Conservation (phyloP, 1,284 basidiomycete genomes). For the Vanrija pseudolonga region DNA sequence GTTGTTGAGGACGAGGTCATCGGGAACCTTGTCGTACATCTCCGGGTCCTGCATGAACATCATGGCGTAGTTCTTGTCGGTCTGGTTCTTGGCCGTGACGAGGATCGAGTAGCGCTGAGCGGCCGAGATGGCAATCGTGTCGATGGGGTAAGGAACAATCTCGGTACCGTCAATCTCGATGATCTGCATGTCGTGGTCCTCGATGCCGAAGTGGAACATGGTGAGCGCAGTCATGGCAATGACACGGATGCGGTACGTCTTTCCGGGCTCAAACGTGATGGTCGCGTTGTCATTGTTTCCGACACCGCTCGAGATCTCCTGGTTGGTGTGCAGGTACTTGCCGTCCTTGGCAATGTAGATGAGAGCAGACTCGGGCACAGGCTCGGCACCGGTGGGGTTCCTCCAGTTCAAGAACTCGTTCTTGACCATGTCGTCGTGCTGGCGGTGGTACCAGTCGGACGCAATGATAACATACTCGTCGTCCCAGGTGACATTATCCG, state of each 20-base stretch:
- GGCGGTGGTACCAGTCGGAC: slow-evolving; percentile 73
- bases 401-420: slow-evolving; percentile 66
- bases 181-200: slow-evolving; percentile 84
- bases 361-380: slow-evolving; percentile 76
- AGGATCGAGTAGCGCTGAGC: slow-evolving; percentile 94
- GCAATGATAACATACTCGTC: slow-evolving; percentile 85
- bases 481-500: slow-evolving; percentile 63
- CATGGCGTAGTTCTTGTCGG: slow-evolving; percentile 75
- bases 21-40: slow-evolving; percentile 73
- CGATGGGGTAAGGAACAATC: slow-evolving; percentile 64
- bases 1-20: slow-evolving; percentile 67
- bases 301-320: slow-evolving; percentile 51
- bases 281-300: slow-evolving; percentile 71
- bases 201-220: slow-evolving; percentile 81
- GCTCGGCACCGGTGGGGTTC: slow-evolving; percentile 81
- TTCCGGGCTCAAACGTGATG: slow-evolving; percentile 74
- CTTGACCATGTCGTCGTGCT: slow-evolving; percentile 61
- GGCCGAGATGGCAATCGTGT: slow-evolving; percentile 68
- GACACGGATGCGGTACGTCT: slow-evolving; percentile 65
- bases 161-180: slow-evolving; percentile 89
- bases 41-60: slow-evolving; percentile 79
- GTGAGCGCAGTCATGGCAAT: slow-evolving; percentile 64
- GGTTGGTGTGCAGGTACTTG: slow-evolving; percentile 58
- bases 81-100: slow-evolving; percentile 82
- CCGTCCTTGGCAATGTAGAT: slow-evolving; percentile 73